A percentile compares a stretch with the other conserved stretches of the same genome.
These are phyloP conservation scores for barrel medic (Medicago truncatula) DNA, from an alignment of 306 rosid genomes.

Conservation along the genomic window MtrunA17r5.0-ANR NC_053046.1:30447501-30448000, in stretches of 20 bases:
- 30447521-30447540: constrained; percentile 75
- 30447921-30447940: constrained; percentile 56
- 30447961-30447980: constrained; percentile 65
- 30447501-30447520: constrained; percentile 76
- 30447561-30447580: constrained; percentile 62
- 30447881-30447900: constrained; percentile 64
- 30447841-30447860: constrained; percentile 68
- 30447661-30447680: constrained; percentile 68
- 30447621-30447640: constrained; percentile 78
- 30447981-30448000: constrained; percentile 46
- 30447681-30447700: constrained; percentile 59
- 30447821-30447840: constrained; percentile 68
- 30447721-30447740: constrained; percentile 77
- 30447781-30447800: constrained; percentile 60
- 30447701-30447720: constrained; percentile 74
- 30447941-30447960: constrained; percentile 70
- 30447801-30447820: constrained; percentile 66
- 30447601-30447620: constrained; percentile 81
- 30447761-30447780: constrained; percentile 67
- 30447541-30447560: constrained; percentile 67
- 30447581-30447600: constrained; percentile 67
- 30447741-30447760: constrained; percentile 54
- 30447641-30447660: constrained; percentile 77
- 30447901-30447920: constrained; percentile 59
- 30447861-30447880: constrained; percentile 63